Conservation (phyloP, 2,329 filamentous ascomycete species). For the Aschersonia sp. region DNA sequence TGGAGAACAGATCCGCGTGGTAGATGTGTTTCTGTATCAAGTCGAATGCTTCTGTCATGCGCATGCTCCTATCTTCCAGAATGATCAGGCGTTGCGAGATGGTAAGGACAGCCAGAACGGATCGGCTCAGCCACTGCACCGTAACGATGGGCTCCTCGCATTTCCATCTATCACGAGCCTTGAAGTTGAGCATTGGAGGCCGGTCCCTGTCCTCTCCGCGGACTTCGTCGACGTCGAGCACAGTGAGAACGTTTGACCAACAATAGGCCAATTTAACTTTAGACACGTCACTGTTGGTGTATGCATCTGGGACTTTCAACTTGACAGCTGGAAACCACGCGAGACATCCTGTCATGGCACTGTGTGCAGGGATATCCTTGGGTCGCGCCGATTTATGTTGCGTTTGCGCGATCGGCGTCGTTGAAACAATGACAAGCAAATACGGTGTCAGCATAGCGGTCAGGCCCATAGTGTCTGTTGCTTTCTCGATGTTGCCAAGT, state of each 20-base stretch:
- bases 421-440: constrained; percentile 90
- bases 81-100: constrained; percentile 90
- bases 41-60: constrained; percentile 90
- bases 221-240: constrained; percentile 74
- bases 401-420: constrained; percentile 88
- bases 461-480: constrained; percentile 74
- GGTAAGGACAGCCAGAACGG: constrained; percentile 80
- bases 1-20: constrained; percentile 79
- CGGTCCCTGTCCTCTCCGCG: constrained; percentile 57
- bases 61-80: constrained; percentile 76
- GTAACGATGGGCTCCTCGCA: constrained; percentile 92
- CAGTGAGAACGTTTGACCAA: constrained; percentile 95
- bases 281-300: constrained; percentile 54
- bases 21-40: constrained; percentile 85
- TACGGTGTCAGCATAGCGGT: constrained; percentile 96
- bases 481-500: constrained; percentile 83
- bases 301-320: constrained; percentile 60
- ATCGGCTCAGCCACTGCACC: constrained; percentile 91
- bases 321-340: constrained; percentile 97
- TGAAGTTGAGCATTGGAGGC: constrained; percentile 66
- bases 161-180: constrained; percentile 75
- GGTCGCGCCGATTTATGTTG: constrained; percentile 88
- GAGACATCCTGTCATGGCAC: constrained; percentile 82
- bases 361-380: constrained; percentile 81
- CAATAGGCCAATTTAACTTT: constrained; percentile 89